phyloP scores from a whole-genome alignment of 2,329 filamentous ascomycete species.

The Furcasterigmium furcatum region DNA sequence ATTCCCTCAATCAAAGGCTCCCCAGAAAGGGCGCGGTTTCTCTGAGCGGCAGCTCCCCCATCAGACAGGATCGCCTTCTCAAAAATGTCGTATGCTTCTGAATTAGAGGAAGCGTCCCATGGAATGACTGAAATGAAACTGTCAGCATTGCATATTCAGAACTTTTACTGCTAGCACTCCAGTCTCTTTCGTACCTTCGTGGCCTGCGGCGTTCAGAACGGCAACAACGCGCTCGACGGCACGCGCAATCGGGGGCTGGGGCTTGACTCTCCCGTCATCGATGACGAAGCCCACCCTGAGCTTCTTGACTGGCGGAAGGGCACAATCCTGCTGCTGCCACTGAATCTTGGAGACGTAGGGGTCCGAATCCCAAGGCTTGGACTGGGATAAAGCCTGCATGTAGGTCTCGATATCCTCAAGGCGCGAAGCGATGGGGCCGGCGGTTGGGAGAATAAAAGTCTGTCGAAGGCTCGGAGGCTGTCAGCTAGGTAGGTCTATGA shows the following conservation, averaged over 20 bases:
- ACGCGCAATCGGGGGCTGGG: constrained; percentile 18
- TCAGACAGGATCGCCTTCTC: constrained; percentile 21
- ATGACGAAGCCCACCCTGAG: constrained; percentile 16
- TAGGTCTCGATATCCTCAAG: constrained; percentile 32
- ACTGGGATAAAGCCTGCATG: constrained; percentile 28
- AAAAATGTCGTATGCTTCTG: constrained; percentile 15
- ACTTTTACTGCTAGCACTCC: too few relatives aligned
- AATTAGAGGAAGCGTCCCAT: constrained; percentile 17
- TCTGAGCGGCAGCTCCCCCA: constrained; percentile 20
- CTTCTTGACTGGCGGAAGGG: constrained; percentile 14
- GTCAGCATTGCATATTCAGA: too few relatives aligned
- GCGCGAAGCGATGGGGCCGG: constrained; percentile 14
- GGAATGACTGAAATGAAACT: constrained; percentile 13
- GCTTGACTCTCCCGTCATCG: constrained; percentile 17
- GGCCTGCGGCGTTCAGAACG: constrained; percentile 13
- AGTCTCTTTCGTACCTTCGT: constrained; percentile 15
- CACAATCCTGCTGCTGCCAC: constrained; percentile 25
- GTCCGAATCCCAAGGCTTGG: constrained; percentile 37
- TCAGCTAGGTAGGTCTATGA: too few relatives aligned
- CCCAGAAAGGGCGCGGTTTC: constrained; percentile 24
- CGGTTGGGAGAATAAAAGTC: constrained; percentile 26
- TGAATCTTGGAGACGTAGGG: constrained; percentile 33
- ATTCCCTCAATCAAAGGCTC: constrained; percentile 39
- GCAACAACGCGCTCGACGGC: constrained; percentile 23
- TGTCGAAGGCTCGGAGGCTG: constrained; percentile 12